phyloP scores from a whole-genome alignment of 768 basidiomycete species.

The Hemileccinum impolitum region DNA sequence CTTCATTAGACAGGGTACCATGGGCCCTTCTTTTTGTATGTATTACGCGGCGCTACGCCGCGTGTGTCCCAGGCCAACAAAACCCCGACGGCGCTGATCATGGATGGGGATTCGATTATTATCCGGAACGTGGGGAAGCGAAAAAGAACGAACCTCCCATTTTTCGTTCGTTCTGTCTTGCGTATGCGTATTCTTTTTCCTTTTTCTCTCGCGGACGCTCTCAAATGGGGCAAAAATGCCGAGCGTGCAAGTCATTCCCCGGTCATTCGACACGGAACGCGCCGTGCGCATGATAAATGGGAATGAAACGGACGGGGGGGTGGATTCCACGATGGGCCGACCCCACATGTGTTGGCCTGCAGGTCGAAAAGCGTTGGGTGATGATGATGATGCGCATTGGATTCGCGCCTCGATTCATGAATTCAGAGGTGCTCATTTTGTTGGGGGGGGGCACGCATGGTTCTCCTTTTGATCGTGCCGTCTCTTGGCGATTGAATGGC shows the following conservation, averaged over 20 bases:
- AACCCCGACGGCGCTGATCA: slow-evolving; percentile 21
- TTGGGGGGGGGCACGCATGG: not conserved
- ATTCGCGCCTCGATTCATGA: slow-evolving; percentile 16
- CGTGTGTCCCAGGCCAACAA: slow-evolving; percentile 9
- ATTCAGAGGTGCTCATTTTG: not conserved
- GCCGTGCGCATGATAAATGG: slow-evolving; percentile 4
- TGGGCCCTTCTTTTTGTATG: slow-evolving; percentile 20
- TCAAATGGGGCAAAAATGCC: too few relatives aligned
- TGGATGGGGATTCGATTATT: slow-evolving; percentile 1
- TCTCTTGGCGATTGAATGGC: not conserved
- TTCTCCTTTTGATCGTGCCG: not conserved
- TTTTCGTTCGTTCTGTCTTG: too few relatives aligned
- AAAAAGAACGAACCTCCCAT: not conserved
- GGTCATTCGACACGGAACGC: slow-evolving; percentile 15
- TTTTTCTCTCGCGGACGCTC: not conserved
- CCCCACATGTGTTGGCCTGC: slow-evolving; percentile 21
- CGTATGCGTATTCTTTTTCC: not conserved
- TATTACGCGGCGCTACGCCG: slow-evolving; percentile 7
- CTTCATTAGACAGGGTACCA: slow-evolving; percentile 1
- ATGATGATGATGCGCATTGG: slow-evolving; percentile 8
- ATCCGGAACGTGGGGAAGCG: slow-evolving; percentile 7
- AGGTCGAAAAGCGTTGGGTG: slow-evolving; percentile 5
- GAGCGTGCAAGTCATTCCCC: not conserved
- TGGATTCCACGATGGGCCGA: slow-evolving; percentile 9
- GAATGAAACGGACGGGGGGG: slow-evolving; percentile 17